Evolutionary conservation across 441 rosid genomes (phyloP).

Genomic region (Manihot esculenta): DNA sequence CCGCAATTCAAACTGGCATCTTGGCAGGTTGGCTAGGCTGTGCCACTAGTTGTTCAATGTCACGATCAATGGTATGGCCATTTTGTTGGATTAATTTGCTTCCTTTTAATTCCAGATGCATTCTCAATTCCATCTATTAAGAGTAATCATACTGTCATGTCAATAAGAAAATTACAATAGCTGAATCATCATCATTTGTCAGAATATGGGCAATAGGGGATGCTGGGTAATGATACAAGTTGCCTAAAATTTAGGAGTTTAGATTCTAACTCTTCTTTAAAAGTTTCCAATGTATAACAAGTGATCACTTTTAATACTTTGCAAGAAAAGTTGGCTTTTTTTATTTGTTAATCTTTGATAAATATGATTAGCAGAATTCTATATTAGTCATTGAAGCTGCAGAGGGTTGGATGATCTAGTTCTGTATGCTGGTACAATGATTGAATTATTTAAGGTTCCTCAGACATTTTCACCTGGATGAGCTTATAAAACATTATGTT

Average conservation of each 20-base stretch:
- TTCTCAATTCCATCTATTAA: slow-evolving; percentile 1
- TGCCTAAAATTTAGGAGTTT: not conserved
- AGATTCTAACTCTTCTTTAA: not conserved
- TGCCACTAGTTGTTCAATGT: not conserved
- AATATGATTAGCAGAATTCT: not conserved
- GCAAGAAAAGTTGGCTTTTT: not conserved
- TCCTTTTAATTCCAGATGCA: not conserved
- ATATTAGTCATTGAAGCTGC: not conserved
- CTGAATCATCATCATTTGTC: not conserved
- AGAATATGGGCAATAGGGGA: not conserved
- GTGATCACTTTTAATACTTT: not conserved
- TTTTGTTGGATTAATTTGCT: slow-evolving; percentile 21
- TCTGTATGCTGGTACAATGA: too few relatives aligned
- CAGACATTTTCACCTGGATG: too few relatives aligned
- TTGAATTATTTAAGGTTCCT: too few relatives aligned
- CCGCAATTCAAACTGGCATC: slow-evolving; percentile 6
- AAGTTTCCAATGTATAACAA: too few relatives aligned
- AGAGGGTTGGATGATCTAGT: too few relatives aligned
- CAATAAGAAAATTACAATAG: not conserved
- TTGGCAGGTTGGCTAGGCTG: slow-evolving; percentile 10
- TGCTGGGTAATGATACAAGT: too few relatives aligned
- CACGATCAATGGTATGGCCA: slow-evolving; percentile 22
- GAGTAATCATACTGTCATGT: not conserved
- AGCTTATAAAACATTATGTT: not conserved
- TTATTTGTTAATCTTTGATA: too few relatives aligned